These are phyloP conservation scores for Ustilago hordei DNA, from an alignment of 1,284 basidiomycete species.

Conservation along the genomic window DNA sequence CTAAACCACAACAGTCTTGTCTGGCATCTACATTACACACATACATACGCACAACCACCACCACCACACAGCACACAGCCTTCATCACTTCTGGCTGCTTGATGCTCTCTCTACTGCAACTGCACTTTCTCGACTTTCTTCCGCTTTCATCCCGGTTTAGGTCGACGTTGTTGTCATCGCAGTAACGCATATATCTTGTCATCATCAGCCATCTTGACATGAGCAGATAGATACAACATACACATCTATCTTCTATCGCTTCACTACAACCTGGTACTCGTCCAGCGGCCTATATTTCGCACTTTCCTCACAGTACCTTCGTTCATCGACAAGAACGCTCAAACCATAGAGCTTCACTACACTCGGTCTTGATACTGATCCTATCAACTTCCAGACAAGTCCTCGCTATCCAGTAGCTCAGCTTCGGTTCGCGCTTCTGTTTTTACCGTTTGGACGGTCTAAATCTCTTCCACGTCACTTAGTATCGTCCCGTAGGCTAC, in stretches of 20 bases:
- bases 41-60: background rate
- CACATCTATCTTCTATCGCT: background rate
- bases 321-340: constrained; percentile 3
- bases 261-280: background rate
- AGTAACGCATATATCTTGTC: background rate
- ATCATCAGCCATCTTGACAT: background rate
- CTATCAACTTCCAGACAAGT: background rate
- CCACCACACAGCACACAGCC: background rate
- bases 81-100: constrained; percentile 4
- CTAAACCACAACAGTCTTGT: background rate
- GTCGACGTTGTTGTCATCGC: constrained; percentile 2
- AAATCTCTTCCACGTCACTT: constrained; percentile 19
- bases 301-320: background rate
- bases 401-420: constrained; percentile 1
- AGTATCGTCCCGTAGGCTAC: constrained; percentile 50
- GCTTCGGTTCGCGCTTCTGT: constrained; percentile 11
- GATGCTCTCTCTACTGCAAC: background rate
- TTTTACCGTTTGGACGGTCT: constrained; percentile 8
- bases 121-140: background rate
- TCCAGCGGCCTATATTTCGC: constrained; percentile 18
- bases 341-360: constrained; percentile 17
- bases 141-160: background rate
- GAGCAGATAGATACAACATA: background rate
- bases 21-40: constrained; percentile 4
- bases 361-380: constrained; percentile 6